These are phyloP conservation scores for Halocafeteria seosinensis DNA, from an alignment of 108 stramenopile species.

Conservation along the genomic window DNA sequence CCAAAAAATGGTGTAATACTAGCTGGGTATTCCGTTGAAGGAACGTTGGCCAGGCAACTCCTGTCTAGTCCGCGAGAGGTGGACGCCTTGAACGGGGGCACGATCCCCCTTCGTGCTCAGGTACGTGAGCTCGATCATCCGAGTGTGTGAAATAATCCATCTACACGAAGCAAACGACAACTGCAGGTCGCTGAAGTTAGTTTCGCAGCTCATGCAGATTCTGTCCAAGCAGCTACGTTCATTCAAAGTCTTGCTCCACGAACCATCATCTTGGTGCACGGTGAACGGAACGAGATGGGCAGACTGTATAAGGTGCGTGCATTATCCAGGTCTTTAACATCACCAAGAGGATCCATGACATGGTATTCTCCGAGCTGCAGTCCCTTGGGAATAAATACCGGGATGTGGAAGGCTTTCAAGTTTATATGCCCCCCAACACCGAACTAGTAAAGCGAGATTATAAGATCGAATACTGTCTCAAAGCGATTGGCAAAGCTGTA, in stretches of 20 bases:
- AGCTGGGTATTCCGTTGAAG: slow-evolving; percentile 92
- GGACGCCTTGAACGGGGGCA: slow-evolving; percentile 66
- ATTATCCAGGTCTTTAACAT: no score
- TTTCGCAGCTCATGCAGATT: slow-evolving; percentile 96
- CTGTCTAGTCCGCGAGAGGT: slow-evolving; percentile 82
- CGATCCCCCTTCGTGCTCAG: slow-evolving; percentile 51
- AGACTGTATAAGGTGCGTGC: slow-evolving; percentile 61
- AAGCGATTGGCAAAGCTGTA: neutral
- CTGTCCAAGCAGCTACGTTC: slow-evolving; percentile 74
- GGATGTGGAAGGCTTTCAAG: neutral
- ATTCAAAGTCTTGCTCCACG: slow-evolving; percentile 61
- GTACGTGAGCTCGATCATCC: no score
- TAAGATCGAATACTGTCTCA: neutral
- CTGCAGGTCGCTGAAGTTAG: slow-evolving; percentile 80
- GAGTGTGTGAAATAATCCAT: no score
- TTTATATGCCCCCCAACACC: neutral
- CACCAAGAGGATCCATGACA: no score
- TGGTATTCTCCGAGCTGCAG: neutral
- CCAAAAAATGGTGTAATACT: slow-evolving; percentile 84
- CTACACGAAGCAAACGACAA: slow-evolving; percentile 13
- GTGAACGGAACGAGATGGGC: slow-evolving; percentile 85
- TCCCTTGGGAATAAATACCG: no score
- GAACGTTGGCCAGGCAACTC: slow-evolving; percentile 89
- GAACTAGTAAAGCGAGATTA: neutral
- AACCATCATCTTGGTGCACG: slow-evolving; percentile 91